These are phyloP conservation scores for Catunica adiposa DNA, from an alignment of 2,329 filamentous ascomycete species.

Conservation along the genomic window DNA sequence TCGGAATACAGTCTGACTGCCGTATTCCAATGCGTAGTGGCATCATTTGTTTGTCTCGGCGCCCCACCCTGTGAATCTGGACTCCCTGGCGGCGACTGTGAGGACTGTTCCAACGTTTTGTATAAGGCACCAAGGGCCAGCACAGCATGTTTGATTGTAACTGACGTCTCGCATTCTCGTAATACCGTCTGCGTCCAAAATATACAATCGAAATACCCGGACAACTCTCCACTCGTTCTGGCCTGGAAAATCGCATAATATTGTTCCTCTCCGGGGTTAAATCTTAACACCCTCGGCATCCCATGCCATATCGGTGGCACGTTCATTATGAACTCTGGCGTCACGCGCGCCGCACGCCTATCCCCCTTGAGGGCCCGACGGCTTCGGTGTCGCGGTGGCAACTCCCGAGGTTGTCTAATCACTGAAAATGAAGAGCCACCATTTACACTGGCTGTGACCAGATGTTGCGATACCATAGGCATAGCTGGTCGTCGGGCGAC, in stretches of 20 bases:
- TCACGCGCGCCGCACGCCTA: background rate
- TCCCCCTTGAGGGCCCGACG: background rate
- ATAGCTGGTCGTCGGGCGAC: background rate
- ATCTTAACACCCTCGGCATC: slow-evolving; percentile 3
- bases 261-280: slow-evolving; percentile 28
- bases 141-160: slow-evolving; percentile 47
- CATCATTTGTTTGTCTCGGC: slow-evolving; percentile 17
- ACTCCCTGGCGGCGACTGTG: slow-evolving; percentile 33
- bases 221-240: slow-evolving; percentile 45
- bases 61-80: slow-evolving; percentile 20
- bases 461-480: background rate
- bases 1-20: slow-evolving; percentile 43
- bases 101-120: slow-evolving; percentile 45
- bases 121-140: slow-evolving; percentile 50
- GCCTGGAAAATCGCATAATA: slow-evolving; percentile 47
- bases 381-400: slow-evolving; percentile 1
- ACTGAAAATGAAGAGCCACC: background rate
- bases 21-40: slow-evolving; percentile 39
- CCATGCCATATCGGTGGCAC: slow-evolving; percentile 11
- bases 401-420: background rate
- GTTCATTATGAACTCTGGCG: background rate
- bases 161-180: slow-evolving; percentile 44
- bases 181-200: slow-evolving; percentile 50
- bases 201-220: slow-evolving; percentile 48
- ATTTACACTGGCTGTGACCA: background rate